Base-by-base conservation (phyloP, 1,139 yeast genomes). In the Nadsonia starkeyi-henricii region DNA sequence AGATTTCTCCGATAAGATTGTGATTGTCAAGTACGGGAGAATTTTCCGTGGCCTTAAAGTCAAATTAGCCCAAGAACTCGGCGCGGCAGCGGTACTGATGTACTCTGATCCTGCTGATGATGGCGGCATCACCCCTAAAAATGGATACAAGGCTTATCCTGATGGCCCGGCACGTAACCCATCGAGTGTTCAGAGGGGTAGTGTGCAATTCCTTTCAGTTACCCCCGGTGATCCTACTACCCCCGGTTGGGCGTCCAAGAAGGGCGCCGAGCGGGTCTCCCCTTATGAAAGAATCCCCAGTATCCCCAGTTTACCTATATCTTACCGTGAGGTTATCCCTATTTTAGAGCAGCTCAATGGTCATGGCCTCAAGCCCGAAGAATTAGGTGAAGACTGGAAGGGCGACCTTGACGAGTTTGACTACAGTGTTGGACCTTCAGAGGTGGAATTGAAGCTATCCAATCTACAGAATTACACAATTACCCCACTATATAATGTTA, bases 181-280 rank as follows among this genome's bases (percentile, higher is more conserved):
- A 20, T 73, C 80, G 17, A 65, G 79, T 30, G 83, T 84, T 41
- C 91, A 85, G 68, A 73, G 96, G 59, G 95, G 95, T 1, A 79
- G 89, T 51, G 91, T 81, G 2, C 85, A 80, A 63, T 86, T 81
- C 59, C 68, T 86, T 48, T 83, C 94, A 1, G 75, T 74, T 45
- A 68, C 72, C 3, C 95, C 95, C 1, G 96, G 96, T 46, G 96
- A 88, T 60, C 96, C 96, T 42, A 79, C 94, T 2, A 82, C 94
- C 2, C 94, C 94, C 20, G 91, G 91, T 0, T 79, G 78, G 57
- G 79, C 93, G 3, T 79, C 86, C 43, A 79, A 77, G 52, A 60
- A 59, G 0, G 79, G 66, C 2, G 73, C 73, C 20, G 62, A 68
- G 33, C 67, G 81, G 49, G 57, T 62, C 7, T 78, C 72, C 50